Evolutionary conservation across 2,329 filamentous ascomycete species (phyloP), one percentile per base, ranked within the genome.

Genomic region (Cercospora nicotianae): DNA sequence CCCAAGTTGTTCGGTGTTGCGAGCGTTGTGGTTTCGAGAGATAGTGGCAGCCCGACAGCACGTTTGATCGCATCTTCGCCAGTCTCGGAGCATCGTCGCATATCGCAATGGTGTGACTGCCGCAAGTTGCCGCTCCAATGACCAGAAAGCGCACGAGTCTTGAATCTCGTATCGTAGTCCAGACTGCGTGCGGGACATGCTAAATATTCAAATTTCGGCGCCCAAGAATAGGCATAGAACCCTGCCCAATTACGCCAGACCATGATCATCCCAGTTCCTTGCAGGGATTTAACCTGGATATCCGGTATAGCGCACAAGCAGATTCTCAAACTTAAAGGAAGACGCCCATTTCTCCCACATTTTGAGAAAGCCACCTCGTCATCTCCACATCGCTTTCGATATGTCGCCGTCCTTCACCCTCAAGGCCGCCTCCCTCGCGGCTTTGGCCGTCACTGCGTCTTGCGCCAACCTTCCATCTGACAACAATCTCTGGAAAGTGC

Each of bases 401-500:
- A 58, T 58, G 53, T 58, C 30, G 7, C 8, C 53, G 58, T 53
- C 53, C 33, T 63, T 36, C 60, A 18, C 18, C 12, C 4, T 60
- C 65, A 64, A 64, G 39, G 60, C 45, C n/a, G 36, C 45, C 13
- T 60, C 61, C 10, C 53, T 67, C 16, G 65, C 36, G 18, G 61
- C 61, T 30, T 23, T 64, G 28, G 65, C 64, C 39, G 48, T 66
- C n/a, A 48, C 64, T 58, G 59, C 60, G 16, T 67, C 65, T 5
- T 64, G 65, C 39, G 31, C 31, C 55, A 42, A 13, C 5, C 42
- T 67, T 1, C 65, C 65, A 0, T 26, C 53, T 9, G 18, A 60
- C 65, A 64, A 60, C 23, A 33, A 64, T 18, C 65, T 67, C 60
- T 67, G 65, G 65, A 64, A 67, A 64, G 65, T 67, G 13, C 65